phyloP scores from a whole-genome alignment of 768 basidiomycete species.

The Trametes maxima region DNA sequence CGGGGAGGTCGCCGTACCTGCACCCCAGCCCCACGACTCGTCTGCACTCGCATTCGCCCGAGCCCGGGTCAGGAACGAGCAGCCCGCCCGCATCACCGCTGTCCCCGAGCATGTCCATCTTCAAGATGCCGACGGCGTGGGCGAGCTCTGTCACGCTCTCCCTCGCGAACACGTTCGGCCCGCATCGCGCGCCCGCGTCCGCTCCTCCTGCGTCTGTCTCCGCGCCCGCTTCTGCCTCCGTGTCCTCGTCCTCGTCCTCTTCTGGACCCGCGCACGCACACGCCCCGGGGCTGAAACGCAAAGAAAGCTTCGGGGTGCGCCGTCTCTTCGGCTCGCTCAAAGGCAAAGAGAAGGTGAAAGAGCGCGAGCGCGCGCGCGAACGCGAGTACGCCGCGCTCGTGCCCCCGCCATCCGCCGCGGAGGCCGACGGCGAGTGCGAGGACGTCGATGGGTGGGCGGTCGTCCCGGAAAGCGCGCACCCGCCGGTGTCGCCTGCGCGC shows the following conservation, averaged over 20 bases:
- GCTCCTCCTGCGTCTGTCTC: neutral
- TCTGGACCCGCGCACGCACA: neutral
- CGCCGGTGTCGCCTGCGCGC: constrained; percentile 5
- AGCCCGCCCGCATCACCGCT: constrained; percentile 20
- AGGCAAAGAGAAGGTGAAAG: constrained; percentile 31
- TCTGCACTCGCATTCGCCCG: constrained; percentile 8
- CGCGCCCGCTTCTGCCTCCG: neutral
- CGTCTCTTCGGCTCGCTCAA: constrained; percentile 27
- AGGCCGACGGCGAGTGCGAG: constrained; percentile 12
- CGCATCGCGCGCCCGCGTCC: constrained; percentile 9
- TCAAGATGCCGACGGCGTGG: constrained; percentile 26
- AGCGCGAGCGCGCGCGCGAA: constrained; percentile 9
- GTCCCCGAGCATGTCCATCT: constrained; percentile 19
- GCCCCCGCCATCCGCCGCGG: neutral
- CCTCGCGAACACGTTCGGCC: constrained; percentile 9
- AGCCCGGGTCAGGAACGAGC: constrained; percentile 8
- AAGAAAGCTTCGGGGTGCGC: constrained; percentile 36
- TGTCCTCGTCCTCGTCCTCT: neutral
- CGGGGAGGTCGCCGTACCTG: constrained; percentile 18
- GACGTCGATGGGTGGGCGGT: constrained; percentile 17
- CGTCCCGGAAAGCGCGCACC: neutral
- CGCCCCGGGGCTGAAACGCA: constrained; percentile 42
- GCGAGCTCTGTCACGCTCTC: constrained; percentile 26
- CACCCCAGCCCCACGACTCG: constrained; percentile 3
- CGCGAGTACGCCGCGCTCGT: constrained; percentile 6